Conservation (phyloP, 306 rosid species). For the Vicia villosa region DNA sequence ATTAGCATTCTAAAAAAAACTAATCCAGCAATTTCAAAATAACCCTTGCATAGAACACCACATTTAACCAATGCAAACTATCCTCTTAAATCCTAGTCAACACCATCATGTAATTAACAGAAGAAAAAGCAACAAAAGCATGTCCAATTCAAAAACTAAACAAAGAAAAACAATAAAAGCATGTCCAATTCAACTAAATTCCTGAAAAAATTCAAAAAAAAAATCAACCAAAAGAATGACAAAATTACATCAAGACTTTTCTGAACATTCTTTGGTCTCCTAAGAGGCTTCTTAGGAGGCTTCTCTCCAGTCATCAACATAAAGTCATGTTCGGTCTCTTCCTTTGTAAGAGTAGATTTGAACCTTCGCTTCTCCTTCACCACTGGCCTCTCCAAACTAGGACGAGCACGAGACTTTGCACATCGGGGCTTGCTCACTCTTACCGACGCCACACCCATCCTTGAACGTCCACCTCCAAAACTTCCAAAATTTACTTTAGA, state of each 20-base stretch:
- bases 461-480: not conserved
- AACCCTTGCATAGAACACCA: too few species aligned
- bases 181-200: too few species aligned
- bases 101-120: not conserved
- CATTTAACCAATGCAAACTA: too few species aligned
- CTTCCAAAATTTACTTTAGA: not conserved
- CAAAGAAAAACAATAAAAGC: too few species aligned
- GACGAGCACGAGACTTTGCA: too few species aligned
- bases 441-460: not conserved
- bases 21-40: too few species aligned
- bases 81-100: not conserved
- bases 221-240: not conserved
- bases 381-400: not conserved
- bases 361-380: not conserved
- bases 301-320: constrained; percentile 33
- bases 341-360: constrained; percentile 4
- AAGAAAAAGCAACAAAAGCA: not conserved
- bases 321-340: constrained; percentile 50
- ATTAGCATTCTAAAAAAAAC: constrained; percentile 24
- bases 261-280: constrained; percentile 34
- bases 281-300: constrained; percentile 42
- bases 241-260: constrained; percentile 44
- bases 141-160: not conserved
- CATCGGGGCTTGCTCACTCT: not conserved
- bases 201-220: not conserved